phyloP scores from a whole-genome alignment of 78 protist species.

The Bodo saltans region DNA sequence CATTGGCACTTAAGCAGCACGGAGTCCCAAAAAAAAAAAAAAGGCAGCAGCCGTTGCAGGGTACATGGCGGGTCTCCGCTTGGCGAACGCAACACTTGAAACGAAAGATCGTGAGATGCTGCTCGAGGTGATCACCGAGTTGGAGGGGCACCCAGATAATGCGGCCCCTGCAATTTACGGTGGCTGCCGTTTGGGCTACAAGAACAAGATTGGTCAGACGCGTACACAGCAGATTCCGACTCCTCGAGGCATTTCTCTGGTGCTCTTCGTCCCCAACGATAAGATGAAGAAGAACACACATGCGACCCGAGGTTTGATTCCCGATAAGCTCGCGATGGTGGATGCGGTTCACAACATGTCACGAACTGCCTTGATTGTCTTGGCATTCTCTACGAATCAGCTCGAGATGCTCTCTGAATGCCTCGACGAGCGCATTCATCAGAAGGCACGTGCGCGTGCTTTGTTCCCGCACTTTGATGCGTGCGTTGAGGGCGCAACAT shows the following conservation, averaged over 20 bases:
- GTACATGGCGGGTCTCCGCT: conserved; percentile 44
- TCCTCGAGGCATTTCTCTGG: conserved; percentile 21
- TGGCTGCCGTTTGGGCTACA: conserved; percentile 34
- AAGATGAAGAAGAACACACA: background rate
- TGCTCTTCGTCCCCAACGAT: conserved; percentile 51
- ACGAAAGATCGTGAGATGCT: background rate
- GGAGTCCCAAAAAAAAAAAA: too few species aligned
- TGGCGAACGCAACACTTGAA: conserved; percentile 32
- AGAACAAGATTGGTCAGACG: background rate
- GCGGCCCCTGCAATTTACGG: conserved; percentile 59
- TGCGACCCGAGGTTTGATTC: conserved; percentile 39
- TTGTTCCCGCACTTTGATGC: conserved; percentile 18
- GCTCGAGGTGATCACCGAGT: conserved; percentile 38
- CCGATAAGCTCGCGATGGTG: background rate
- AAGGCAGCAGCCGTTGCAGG: conserved; percentile 54
- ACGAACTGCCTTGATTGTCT: conserved; percentile 42
- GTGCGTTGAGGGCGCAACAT: conserved; percentile 39
- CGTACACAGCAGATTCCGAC: conserved; percentile 32
- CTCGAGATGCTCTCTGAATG: background rate
- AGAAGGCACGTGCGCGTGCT: conserved; percentile 22
- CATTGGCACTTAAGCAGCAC: conserved; percentile 25
- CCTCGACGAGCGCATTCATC: conserved; percentile 46
- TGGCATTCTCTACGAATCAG: background rate
- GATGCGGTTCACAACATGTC: conserved; percentile 56
- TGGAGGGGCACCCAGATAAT: conserved; percentile 60